Conservation (phyloP, 2,329 filamentous ascomycete species). For the Colletotrichum australisinense region DNA sequence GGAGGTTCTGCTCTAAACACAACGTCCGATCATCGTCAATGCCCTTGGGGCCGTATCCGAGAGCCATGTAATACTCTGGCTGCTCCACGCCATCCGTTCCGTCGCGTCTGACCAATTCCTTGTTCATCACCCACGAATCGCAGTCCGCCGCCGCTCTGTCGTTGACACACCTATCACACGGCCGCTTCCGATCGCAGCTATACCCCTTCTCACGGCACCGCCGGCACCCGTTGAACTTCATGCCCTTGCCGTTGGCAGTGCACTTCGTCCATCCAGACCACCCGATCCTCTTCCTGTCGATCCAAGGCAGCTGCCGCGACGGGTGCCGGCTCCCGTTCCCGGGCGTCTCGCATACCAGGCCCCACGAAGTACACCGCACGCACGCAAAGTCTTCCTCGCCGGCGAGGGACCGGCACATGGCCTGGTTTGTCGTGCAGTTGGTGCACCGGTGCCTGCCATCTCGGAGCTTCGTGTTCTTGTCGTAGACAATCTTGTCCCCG, state of each 20-base stretch:
- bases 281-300: slow-evolving; percentile 27
- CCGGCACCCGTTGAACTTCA: slow-evolving; percentile 16
- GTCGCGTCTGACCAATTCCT: not conserved
- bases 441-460: not conserved
- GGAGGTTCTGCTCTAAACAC: not conserved
- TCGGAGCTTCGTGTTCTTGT: not conserved
- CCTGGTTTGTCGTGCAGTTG: slow-evolving; percentile 17
- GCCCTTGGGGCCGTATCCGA: slow-evolving; percentile 44
- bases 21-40: slow-evolving; percentile 39
- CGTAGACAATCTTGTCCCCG: not conserved
- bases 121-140: slow-evolving; percentile 14
- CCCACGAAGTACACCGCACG: slow-evolving; percentile 28
- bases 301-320: not conserved
- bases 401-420: slow-evolving; percentile 17
- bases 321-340: not conserved
- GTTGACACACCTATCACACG: slow-evolving; percentile 48
- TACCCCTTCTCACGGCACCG: slow-evolving; percentile 10
- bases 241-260: not conserved
- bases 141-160: slow-evolving; percentile 28
- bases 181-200: slow-evolving; percentile 49
- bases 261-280: slow-evolving; percentile 3
- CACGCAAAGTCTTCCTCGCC: slow-evolving; percentile 29
- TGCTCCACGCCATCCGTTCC: slow-evolving; percentile 38
- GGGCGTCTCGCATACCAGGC: slow-evolving; percentile 25
- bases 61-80: slow-evolving; percentile 48